phyloP scores from a whole-genome alignment of 305 asterid genomes.

The Ilex paraguariensis region DNA sequence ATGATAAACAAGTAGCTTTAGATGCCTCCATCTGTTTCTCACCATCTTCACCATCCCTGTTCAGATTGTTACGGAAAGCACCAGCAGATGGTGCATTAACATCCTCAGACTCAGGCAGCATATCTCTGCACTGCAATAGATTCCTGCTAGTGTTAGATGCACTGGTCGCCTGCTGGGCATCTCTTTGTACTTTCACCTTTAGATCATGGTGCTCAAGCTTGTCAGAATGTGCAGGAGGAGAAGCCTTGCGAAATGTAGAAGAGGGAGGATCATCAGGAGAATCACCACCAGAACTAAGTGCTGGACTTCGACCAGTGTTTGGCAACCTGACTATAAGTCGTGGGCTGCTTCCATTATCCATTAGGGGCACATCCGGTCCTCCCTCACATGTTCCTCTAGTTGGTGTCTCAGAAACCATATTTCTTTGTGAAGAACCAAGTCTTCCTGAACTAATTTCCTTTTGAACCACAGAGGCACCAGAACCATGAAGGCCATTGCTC shows the following conservation, averaged over 20 bases:
- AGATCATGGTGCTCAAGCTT: conserved; percentile 38
- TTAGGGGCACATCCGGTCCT: conserved; percentile 36
- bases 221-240: conserved; percentile 42
- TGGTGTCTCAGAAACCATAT: conserved; percentile 36
- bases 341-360: conserved; percentile 32
- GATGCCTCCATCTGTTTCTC: conserved; percentile 28
- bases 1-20: conserved; percentile 29
- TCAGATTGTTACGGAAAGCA: conserved; percentile 32
- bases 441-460: conserved; percentile 45
- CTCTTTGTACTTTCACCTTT: conserved; percentile 31
- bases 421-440: conserved; percentile 32
- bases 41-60: conserved; percentile 32
- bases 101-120: conserved; percentile 32
- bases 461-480: conserved; percentile 31
- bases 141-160: no score
- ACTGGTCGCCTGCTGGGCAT: conserved; percentile 19
- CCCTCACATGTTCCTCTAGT: conserved; percentile 37
- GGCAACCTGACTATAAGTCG: conserved; percentile 69
- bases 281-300: conserved; percentile 39
- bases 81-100: conserved; percentile 31
- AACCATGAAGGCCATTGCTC: conserved; percentile 36
- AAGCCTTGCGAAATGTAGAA: conserved; percentile 33
- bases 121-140: conserved; percentile 21
- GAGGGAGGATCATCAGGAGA: conserved; percentile 43
- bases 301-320: conserved; percentile 47